Evolutionary conservation across 495 filamentous ascomycete species (phyloP).

Genomic region (Neurospora pannonica): DNA sequence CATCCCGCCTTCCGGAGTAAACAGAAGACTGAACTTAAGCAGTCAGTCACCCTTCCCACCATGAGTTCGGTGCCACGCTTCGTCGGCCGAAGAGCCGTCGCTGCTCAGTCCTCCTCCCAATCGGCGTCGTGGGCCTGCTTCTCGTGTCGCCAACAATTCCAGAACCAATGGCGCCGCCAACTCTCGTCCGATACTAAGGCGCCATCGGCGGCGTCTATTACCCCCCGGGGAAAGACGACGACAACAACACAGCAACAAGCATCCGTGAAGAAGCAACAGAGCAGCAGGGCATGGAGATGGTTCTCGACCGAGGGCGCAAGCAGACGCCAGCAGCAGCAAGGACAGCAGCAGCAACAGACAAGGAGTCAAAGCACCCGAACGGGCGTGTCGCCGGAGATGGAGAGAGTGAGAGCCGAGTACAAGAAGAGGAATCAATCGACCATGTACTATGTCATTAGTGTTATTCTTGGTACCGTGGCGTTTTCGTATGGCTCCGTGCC

Average conservation of each 20-base stretch:
- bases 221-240: background rate
- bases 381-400: conserved; percentile 38
- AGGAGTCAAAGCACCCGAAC: background rate
- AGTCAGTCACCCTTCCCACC: background rate
- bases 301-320: conserved; percentile 10
- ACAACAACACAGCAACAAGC: background rate
- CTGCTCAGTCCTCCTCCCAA: background rate
- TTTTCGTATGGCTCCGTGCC: conserved; percentile 94
- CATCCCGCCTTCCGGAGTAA: background rate
- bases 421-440: conserved; percentile 49
- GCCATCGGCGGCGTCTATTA: background rate
- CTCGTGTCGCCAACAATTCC: conserved; percentile 3
- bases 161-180: background rate
- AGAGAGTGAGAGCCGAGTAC: conserved; percentile 44
- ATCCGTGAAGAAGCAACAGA: conserved; percentile 18
- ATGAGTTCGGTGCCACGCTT: conserved; percentile 18
- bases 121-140: background rate
- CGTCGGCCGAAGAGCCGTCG: conserved; percentile 3
- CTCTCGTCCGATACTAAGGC: background rate
- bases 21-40: background rate
- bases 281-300: conserved; percentile 10
- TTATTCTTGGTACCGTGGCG: conserved; percentile 83
- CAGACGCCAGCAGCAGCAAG: conserved; percentile 9
- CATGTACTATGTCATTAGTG: conserved; percentile 67
- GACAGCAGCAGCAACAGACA: conserved; percentile 12